Evolutionary conservation across 2,329 filamentous ascomycete species (phyloP).

Genomic region (Diaporthe sp.): DNA sequence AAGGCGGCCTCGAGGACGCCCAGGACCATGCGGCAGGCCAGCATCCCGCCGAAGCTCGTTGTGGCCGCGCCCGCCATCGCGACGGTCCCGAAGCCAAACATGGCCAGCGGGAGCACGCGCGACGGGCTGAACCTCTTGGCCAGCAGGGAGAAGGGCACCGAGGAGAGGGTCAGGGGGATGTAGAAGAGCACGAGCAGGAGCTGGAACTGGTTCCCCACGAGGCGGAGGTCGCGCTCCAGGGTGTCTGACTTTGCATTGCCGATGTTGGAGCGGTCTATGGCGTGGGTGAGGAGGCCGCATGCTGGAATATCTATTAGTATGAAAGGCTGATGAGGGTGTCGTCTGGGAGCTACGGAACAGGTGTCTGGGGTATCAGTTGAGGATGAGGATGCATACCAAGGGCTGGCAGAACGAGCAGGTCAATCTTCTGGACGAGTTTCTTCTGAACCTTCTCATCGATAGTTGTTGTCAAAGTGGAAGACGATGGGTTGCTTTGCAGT

Average conservation of each 20-base stretch:
- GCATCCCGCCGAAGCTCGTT: slow-evolving; percentile 45
- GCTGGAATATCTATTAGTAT: neutral
- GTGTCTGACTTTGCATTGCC: slow-evolving; percentile 51
- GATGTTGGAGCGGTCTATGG: slow-evolving; percentile 49
- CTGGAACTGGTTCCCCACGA: slow-evolving; percentile 50
- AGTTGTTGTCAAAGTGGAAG: neutral
- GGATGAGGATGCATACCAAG: neutral
- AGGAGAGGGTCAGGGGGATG: slow-evolving; percentile 49
- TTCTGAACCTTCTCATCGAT: slow-evolving; percentile 10
- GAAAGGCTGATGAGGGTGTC: neutral
- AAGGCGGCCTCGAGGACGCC: slow-evolving; percentile 48
- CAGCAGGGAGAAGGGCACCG: slow-evolving; percentile 47
- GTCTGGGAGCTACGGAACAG: neutral
- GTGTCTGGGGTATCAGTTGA: neutral
- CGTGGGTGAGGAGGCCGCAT: slow-evolving; percentile 43
- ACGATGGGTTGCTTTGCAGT: neutral
- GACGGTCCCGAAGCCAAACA: slow-evolving; percentile 47
- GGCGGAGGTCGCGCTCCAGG: slow-evolving; percentile 48
- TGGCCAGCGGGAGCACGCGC: slow-evolving; percentile 48
- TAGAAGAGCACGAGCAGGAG: slow-evolving; percentile 52
- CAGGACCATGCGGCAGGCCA: slow-evolving; percentile 45
- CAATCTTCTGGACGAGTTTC: slow-evolving; percentile 1
- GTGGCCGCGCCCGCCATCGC: slow-evolving; percentile 45
- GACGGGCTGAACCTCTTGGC: slow-evolving; percentile 47
- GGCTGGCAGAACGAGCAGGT: neutral